phyloP scores from a whole-genome alignment of 495 filamentous ascomycete species.

The Penicillium flavigenum region DNA sequence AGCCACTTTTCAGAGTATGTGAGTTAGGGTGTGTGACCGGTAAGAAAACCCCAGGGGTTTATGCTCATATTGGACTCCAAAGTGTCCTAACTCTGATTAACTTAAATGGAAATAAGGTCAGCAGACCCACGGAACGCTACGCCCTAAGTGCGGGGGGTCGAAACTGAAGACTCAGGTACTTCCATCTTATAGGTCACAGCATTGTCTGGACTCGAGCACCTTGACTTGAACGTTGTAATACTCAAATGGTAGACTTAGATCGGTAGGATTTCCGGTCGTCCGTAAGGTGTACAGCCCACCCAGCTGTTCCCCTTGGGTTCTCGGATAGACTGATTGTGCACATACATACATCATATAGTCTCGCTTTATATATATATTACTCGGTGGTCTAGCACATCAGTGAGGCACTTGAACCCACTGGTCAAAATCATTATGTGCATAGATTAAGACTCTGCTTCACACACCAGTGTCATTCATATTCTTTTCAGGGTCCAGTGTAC shows the following conservation, averaged over 20 bases:
- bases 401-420: background rate
- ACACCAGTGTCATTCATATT: background rate
- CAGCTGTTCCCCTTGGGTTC: background rate
- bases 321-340: background rate
- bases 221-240: background rate
- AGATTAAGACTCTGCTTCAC: background rate
- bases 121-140: background rate
- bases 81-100: conserved; percentile 5
- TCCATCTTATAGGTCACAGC: background rate
- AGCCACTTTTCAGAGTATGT: conserved; percentile 22
- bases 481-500: background rate
- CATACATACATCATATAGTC: background rate
- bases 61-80: background rate
- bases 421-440: background rate
- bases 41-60: background rate
- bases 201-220: background rate
- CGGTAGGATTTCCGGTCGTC: background rate
- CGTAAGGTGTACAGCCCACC: background rate
- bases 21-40: conserved; percentile 22
- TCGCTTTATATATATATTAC: background rate
- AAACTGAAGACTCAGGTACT: background rate
- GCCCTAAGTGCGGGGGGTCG: background rate
- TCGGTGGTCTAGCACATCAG: background rate
- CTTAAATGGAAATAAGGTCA: conserved; percentile 9
- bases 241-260: background rate